Conservation (phyloP, 495 filamentous ascomycete genomes). For the Aspergillus saccharolyticus region DNA sequence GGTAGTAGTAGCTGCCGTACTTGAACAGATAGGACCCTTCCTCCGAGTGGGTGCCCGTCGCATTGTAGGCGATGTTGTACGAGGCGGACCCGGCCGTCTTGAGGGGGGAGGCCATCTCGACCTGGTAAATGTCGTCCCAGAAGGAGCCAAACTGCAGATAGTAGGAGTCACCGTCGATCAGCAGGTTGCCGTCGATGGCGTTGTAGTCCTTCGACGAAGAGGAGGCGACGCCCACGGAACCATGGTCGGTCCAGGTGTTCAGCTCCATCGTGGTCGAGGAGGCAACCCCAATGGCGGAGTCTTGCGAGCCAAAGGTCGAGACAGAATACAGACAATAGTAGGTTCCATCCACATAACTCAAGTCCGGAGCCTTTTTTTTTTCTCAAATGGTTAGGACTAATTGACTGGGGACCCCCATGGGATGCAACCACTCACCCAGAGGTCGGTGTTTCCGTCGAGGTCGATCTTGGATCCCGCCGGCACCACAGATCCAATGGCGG, state of each 20-base stretch:
- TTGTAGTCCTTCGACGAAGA: slow-evolving; percentile 54
- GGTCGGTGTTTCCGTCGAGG: slow-evolving; percentile 53
- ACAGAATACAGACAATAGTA: slow-evolving; percentile 75
- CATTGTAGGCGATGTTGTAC: slow-evolving; percentile 52
- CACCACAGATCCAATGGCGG: slow-evolving; percentile 51
- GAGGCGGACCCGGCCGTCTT: slow-evolving; percentile 33
- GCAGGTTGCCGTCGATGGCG: slow-evolving; percentile 65
- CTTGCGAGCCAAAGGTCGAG: slow-evolving; percentile 59
- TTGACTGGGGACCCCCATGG: too few relatives aligned
- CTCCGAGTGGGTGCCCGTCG: slow-evolving; percentile 45
- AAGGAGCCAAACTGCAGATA: slow-evolving; percentile 67
- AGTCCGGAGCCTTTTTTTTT: slow-evolving; percentile 69
- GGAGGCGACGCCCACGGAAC: slow-evolving; percentile 47
- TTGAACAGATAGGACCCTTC: slow-evolving; percentile 60
- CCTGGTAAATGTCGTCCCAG: slow-evolving; percentile 66
- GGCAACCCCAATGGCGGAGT: slow-evolving; percentile 64
- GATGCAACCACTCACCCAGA: slow-evolving; percentile 60
- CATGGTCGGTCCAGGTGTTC: slow-evolving; percentile 54
- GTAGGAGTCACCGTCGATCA: slow-evolving; percentile 44
- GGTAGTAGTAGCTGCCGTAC: slow-evolving; percentile 57
- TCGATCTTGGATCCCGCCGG: slow-evolving; percentile 58
- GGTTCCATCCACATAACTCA: slow-evolving; percentile 44
- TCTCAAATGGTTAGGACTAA: too few relatives aligned
- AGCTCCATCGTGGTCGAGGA: slow-evolving; percentile 56
- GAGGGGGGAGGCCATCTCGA: slow-evolving; percentile 46